These are phyloP conservation scores for Fusarium pininemorale DNA, from an alignment of 2,329 filamentous ascomycete genomes.

Conservation along the genomic window DNA sequence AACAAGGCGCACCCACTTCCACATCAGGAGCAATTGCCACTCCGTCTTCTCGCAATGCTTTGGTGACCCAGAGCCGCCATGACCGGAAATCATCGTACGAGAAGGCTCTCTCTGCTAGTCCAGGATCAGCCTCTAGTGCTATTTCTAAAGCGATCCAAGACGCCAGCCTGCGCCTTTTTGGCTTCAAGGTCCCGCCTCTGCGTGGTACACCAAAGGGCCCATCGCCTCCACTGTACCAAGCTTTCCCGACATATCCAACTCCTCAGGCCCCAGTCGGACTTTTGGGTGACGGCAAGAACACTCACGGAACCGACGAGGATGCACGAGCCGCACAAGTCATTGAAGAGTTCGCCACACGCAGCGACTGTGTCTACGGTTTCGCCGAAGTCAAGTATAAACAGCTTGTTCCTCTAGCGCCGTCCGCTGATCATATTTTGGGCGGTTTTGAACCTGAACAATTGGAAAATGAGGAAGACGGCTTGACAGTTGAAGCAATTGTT, in stretches of 20 bases:
- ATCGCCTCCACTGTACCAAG: conserved; percentile 80
- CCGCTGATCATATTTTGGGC: conserved; percentile 75
- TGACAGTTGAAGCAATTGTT: conserved; percentile 87
- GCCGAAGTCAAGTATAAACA: conserved; percentile 99
- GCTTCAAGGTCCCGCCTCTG: conserved; percentile 74
- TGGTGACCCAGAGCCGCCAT: conserved; percentile 77
- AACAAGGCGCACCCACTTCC: conserved; percentile 76
- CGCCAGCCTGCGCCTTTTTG: conserved; percentile 80
- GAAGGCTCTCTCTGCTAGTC: conserved; percentile 73
- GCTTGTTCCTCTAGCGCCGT: conserved; percentile 87
- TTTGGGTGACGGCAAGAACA: conserved; percentile 69
- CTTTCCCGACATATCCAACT: conserved; percentile 86
- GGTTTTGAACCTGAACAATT: conserved; percentile 65
- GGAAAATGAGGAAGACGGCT: conserved; percentile 71
- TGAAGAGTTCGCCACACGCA: conserved; percentile 90
- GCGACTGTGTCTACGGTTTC: conserved; percentile 96
- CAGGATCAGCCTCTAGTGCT: conserved; percentile 81
- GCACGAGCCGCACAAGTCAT: conserved; percentile 79
- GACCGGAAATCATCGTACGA: conserved; percentile 84
- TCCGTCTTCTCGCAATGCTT: conserved; percentile 75
- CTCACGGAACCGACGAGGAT: conserved; percentile 77
- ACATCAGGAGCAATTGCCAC: conserved; percentile 74
- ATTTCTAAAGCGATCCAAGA: conserved; percentile 96
- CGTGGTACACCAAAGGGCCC: conserved; percentile 67
- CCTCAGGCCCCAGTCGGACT: conserved; percentile 69